Evolutionary conservation across 116 monocot species (phyloP), one percentile per base, ranked within the genome.

Genomic region (Cymodocea nodosa): DNA sequence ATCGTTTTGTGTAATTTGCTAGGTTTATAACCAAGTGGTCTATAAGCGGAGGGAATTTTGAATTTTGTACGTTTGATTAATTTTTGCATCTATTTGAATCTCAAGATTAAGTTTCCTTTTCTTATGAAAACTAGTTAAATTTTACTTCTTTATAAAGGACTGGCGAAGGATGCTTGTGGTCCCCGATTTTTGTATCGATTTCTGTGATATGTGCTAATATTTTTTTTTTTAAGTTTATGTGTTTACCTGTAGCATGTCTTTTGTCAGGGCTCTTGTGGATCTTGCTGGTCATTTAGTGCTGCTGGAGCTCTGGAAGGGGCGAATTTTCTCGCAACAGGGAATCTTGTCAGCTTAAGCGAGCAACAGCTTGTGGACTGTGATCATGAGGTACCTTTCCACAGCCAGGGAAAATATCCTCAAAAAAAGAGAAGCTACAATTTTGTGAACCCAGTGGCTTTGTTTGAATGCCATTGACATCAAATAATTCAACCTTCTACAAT

Each of bases 351-450:
- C 30, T 30, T 92, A 22, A 87, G 87, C 60, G 87, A 92, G 80
- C 92, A 92, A 67, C 92, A 92, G 73, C 66, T 92, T 54, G 84
- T 92, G 17, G 92, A 92, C 61, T 92, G 92, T 52, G 92, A 92
- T 25, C 92, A 92, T 66, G 82, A 80, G 92, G 92, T 87, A 51
- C 15, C 1, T 8, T 15, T 9, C 35, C 61, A 15, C 16, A 17
- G 9, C 15, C n/a, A 16, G 16, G 13, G 36, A 61, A 0, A 14
- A 36, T n/a, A 61, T 30, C 3, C 30, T 30, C 30, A 30, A 30
- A 30, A 30, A 30, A 30, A 30, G 30, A 56, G 8, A 19, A 1
- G 11, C 19, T 11, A 8, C 56, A 56, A 56, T 22, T 56, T 2
- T 22, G 23, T 19, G 4, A 56, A 18, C 22, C 56, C 18, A 18